These are phyloP conservation scores for Amanita phalloides DNA, from an alignment of 768 basidiomycete genomes.

Conservation along the genomic window DNA sequence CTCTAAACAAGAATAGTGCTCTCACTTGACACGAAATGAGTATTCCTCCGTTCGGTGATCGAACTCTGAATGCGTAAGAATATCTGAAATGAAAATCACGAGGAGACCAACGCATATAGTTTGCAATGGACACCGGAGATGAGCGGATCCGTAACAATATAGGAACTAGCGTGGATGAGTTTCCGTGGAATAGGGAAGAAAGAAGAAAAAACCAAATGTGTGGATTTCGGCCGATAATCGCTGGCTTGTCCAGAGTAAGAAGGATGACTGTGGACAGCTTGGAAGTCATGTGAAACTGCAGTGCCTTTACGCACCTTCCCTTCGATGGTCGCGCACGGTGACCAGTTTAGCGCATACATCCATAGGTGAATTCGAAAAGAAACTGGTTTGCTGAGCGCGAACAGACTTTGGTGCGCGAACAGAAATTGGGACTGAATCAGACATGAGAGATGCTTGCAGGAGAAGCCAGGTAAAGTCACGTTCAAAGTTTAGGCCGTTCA, in stretches of 20 bases:
- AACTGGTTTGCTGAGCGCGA: neutral
- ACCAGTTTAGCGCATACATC: slow-evolving; percentile 67
- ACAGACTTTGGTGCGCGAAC: neutral
- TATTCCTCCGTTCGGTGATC: slow-evolving; percentile 58
- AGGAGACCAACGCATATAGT: slow-evolving; percentile 56
- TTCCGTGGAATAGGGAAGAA: slow-evolving; percentile 13
- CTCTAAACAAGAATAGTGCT: neutral
- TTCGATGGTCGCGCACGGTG: slow-evolving; percentile 49
- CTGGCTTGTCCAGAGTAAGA: slow-evolving; percentile 50
- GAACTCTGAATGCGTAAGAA: slow-evolving; percentile 34
- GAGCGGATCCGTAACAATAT: slow-evolving; percentile 48
- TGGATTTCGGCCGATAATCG: slow-evolving; percentile 65
- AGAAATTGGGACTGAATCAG: neutral
- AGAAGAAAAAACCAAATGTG: slow-evolving; percentile 37
- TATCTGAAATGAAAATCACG: neutral
- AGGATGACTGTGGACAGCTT: slow-evolving; percentile 34
- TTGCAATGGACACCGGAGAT: slow-evolving; percentile 71
- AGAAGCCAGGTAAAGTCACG: neutral
- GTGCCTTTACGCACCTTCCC: slow-evolving; percentile 39
- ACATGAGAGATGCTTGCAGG: neutral
- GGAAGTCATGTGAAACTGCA: too few species aligned
- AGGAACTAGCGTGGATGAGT: slow-evolving; percentile 30
- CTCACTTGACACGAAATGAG: slow-evolving; percentile 72
- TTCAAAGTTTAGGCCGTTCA: neutral
- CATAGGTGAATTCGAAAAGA: neutral